Conservation (phyloP, 805 yeast genomes). For the Hanseniaspora lachancei region DNA sequence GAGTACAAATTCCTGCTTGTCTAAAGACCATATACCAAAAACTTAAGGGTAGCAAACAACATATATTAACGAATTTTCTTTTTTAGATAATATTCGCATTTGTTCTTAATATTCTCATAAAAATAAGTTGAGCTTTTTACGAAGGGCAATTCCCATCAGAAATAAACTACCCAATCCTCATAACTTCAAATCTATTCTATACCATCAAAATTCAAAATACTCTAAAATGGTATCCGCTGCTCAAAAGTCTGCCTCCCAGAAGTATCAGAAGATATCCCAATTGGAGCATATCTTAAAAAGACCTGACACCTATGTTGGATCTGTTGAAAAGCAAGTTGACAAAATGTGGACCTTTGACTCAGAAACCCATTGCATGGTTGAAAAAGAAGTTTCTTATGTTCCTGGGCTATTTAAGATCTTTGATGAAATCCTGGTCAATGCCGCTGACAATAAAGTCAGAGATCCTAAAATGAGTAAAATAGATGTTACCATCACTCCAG, state of each 20-base stretch:
- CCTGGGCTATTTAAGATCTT: conserved; percentile 95
- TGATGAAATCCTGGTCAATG: conserved; percentile 93
- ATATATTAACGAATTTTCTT: too few species aligned
- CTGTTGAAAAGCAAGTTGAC: conserved; percentile 68
- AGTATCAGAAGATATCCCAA: conserved; percentile 88
- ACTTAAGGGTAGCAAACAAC: too few species aligned
- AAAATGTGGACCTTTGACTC: conserved; percentile 79
- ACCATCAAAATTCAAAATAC: not conserved
- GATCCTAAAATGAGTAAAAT: conserved; percentile 82
- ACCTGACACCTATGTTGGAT: conserved; percentile 96
- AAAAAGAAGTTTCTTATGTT: conserved; percentile 58
- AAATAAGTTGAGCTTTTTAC: not conserved
- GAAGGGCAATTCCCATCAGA: not conserved
- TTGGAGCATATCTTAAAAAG: conserved; percentile 91
- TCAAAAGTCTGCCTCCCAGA: conserved; percentile 42
- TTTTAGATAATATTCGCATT: too few species aligned
- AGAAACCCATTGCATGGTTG: conserved; percentile 45
- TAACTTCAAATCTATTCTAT: too few species aligned
- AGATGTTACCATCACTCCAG: conserved; percentile 70
- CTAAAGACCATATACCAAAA: too few species aligned
- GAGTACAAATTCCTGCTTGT: too few species aligned
- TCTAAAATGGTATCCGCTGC: not conserved
- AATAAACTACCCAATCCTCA: not conserved
- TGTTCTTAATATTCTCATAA: too few species aligned
- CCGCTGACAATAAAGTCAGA: conserved; percentile 95